Percentiles rank a stretch among this genome's conserved stretches.
Evolutionary conservation across 2,329 filamentous ascomycete genomes (phyloP).

Genomic region (Monosporascus sp.): DNA sequence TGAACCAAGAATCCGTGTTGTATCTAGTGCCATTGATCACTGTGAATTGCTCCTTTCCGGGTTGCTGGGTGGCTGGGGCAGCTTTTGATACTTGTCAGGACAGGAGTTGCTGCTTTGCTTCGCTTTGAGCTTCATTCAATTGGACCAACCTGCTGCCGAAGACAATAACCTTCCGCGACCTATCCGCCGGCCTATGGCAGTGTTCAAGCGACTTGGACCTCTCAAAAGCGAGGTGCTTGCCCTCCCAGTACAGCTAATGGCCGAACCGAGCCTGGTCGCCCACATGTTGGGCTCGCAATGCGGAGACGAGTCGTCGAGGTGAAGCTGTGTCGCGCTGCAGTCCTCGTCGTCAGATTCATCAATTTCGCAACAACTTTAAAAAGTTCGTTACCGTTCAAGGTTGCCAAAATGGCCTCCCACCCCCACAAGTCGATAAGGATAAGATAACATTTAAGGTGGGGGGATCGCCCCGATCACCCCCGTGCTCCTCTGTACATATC

Average conservation of each 20-base stretch:
- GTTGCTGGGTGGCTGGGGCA: slow-evolving; percentile 6
- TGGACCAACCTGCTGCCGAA: slow-evolving; percentile 16
- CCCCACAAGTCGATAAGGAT: too few species aligned
- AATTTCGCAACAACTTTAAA: too few species aligned
- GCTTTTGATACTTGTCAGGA: slow-evolving; percentile 12
- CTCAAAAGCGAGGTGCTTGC: slow-evolving; percentile 5
- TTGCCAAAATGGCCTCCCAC: too few species aligned
- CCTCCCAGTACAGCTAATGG: slow-evolving; percentile 11
- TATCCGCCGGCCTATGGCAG: slow-evolving; percentile 7
- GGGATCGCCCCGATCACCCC: too few species aligned
- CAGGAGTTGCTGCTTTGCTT: slow-evolving; percentile 3
- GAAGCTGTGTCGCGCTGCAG: background rate
- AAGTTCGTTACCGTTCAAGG: too few species aligned
- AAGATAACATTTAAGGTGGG: too few species aligned
- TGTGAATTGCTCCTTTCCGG: slow-evolving; percentile 33
- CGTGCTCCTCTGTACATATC: too few species aligned
- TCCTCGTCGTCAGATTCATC: background rate
- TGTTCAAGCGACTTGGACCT: slow-evolving; percentile 4
- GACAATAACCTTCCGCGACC: slow-evolving; percentile 12
- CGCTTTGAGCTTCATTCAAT: background rate
- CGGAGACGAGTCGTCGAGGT: background rate
- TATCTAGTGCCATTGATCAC: slow-evolving; percentile 61
- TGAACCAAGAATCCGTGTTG: slow-evolving; percentile 75
- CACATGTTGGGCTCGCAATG: slow-evolving; percentile 17
- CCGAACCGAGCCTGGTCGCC: slow-evolving; percentile 19